These are phyloP conservation scores for Coemansia sp. DNA, from an alignment of 192 early-diverging fungal genomes.

Conservation along the genomic window DNA sequence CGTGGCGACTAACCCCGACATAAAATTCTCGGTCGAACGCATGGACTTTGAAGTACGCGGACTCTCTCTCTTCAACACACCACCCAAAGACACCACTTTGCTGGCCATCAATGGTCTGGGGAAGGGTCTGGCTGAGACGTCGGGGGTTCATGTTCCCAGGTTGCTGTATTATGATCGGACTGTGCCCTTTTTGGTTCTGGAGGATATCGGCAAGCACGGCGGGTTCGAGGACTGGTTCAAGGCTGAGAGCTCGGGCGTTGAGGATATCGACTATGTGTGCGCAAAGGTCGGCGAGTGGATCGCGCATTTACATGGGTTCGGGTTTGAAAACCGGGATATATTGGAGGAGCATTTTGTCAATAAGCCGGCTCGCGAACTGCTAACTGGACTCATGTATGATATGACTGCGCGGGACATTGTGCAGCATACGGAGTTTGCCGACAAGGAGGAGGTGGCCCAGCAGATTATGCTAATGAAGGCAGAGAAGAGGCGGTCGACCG, in stretches of 20 bases:
- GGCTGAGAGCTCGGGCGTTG: neutral
- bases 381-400: slow-evolving; percentile 19
- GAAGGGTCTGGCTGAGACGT: neutral
- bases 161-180: slow-evolving; percentile 20
- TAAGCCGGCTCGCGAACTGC: slow-evolving; percentile 13
- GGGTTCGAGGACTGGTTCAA: slow-evolving; percentile 16
- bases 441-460: slow-evolving; percentile 16
- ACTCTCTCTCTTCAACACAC: slow-evolving; percentile 16
- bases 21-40: slow-evolving; percentile 25
- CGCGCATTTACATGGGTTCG: slow-evolving; percentile 29
- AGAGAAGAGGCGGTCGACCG: neutral
- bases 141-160: slow-evolving; percentile 14
- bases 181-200: slow-evolving; percentile 24
- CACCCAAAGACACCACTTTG: neutral
- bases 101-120: neutral
- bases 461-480: neutral
- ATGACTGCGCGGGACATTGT: slow-evolving; percentile 3
- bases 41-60: slow-evolving; percentile 35
- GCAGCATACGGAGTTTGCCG: slow-evolving; percentile 9
- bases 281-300: slow-evolving; percentile 23
- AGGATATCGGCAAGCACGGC: slow-evolving; percentile 21
- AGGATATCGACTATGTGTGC: slow-evolving; percentile 13
- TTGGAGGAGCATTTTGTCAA: slow-evolving; percentile 14
- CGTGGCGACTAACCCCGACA: neutral
- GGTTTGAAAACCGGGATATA: slow-evolving; percentile 1